Base-by-base conservation (phyloP, 2,329 filamentous ascomycete species). In the Diplodia corticola region DNA sequence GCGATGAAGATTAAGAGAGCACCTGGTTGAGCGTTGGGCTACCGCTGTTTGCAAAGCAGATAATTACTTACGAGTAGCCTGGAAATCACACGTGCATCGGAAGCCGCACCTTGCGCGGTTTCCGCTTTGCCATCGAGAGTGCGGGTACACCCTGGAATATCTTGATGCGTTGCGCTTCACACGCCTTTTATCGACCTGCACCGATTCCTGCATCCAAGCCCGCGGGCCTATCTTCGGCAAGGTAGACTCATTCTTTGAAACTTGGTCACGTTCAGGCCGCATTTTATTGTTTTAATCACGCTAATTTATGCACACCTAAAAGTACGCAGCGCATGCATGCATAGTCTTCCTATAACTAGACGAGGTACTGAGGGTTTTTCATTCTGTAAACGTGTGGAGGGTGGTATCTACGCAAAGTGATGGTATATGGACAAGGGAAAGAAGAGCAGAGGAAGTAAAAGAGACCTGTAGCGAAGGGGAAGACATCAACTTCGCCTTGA, bases 1-100 rank as follows among this genome's bases (percentile, higher is more conserved):
- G 73, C n/a, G 75, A 77, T 37, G 65, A 64, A 33, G 65, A 63
- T 37, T 53, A 49, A 65, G 35, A 35, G 26, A 37, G 26, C 28
- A 37, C 9, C 24, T 49, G 28, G 37, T 49, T 49, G n/a, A 49
- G 22, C 4, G 17, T 26, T 33, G 48, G 44, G 28, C 24, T 33
- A 17, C n/a, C 6, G 12, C 48, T 44, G 44, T 40, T n/a, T 24
- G 24, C 33, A 28, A 44, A 13, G 28, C 44, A 35, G 28, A 13
- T 5, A 49, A 50, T 24, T 35, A 20, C 44, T 50, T 35, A 33
- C 20, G n/a, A 49, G 15, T 28, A 61, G 37, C 26, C 37, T 48
- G 33, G 53, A 13, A 48, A 24, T 4, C 17, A 5, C 33, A 22
- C 17, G 5, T 24, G 30, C 10, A 20, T 3, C 30, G 12, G 15